Conservation (phyloP, 257 asterid genomes). For the Nicotiana undulata region DNA sequence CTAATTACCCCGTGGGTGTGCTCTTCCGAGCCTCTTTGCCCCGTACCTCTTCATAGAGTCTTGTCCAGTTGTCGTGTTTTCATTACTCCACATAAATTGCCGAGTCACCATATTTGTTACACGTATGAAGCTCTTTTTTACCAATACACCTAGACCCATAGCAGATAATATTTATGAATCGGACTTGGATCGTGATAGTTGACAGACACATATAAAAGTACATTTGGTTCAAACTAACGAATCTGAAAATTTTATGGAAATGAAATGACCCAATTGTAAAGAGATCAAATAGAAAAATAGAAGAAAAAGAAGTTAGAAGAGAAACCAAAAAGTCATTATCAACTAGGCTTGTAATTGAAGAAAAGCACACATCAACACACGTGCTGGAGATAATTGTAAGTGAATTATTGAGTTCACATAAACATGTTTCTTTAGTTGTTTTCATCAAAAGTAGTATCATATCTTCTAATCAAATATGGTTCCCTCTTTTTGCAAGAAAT, state of each 20-base stretch:
- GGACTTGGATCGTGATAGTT: no score
- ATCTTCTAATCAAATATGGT: slow-evolving; percentile 29
- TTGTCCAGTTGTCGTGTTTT: no score
- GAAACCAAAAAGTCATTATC: background rate
- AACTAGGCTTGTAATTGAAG: slow-evolving; percentile 26
- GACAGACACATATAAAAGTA: background rate
- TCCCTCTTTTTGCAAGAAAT: no score
- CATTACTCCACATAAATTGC: no score
- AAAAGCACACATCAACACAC: slow-evolving; percentile 32
- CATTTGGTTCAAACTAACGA: background rate
- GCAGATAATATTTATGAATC: no score
- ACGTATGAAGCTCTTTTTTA: no score
- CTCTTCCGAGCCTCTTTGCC: no score
- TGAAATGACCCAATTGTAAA: background rate
- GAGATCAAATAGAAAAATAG: background rate
- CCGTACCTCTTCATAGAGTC: no score
- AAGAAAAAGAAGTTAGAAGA: background rate
- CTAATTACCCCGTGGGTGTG: no score
- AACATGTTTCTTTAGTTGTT: slow-evolving; percentile 22
- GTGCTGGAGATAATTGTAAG: slow-evolving; percentile 21
- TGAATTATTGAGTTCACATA: slow-evolving; percentile 23
- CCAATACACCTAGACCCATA: no score
- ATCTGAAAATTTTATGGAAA: background rate
- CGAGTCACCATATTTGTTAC: no score
- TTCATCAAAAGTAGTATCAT: slow-evolving; percentile 27